Conservation (phyloP, 441 rosid species). For the Populus hybrid region DNA sequence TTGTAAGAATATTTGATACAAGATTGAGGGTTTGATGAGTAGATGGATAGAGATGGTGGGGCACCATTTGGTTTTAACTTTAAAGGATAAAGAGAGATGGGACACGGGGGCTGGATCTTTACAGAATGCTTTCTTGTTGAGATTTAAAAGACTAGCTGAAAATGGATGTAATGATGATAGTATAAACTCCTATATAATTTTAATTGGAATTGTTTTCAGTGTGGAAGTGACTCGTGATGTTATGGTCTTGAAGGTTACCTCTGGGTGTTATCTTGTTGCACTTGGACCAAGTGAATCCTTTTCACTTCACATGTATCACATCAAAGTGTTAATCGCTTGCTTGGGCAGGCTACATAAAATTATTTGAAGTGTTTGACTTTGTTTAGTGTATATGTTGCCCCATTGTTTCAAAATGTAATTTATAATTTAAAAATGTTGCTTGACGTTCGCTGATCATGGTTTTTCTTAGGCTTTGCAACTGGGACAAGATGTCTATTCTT, state of each 20-base stretch:
- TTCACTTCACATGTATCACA: neutral
- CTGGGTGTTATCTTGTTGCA: neutral
- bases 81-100: too few relatives aligned
- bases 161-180: neutral
- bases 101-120: too few relatives aligned
- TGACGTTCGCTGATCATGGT: neutral
- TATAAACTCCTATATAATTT: neutral
- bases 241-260: neutral
- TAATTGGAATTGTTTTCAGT: neutral
- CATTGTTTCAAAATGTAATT: neutral
- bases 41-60: too few relatives aligned
- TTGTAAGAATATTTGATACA: neutral
- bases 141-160: neutral
- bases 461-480: conserved; percentile 73
- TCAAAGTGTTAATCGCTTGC: neutral
- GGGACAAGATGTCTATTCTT: conserved; percentile 71
- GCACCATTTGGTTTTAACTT: too few relatives aligned
- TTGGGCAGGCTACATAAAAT: neutral
- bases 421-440: neutral
- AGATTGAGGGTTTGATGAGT: neutral
- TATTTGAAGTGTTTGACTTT: neutral
- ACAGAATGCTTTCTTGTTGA: neutral
- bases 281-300: neutral
- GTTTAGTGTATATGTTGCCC: neutral
- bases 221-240: neutral